Evolutionary conservation across 306 rosid genomes (phyloP), one percentile per base, ranked within the genome.

Genomic region (Leucaena leucocephala): DNA sequence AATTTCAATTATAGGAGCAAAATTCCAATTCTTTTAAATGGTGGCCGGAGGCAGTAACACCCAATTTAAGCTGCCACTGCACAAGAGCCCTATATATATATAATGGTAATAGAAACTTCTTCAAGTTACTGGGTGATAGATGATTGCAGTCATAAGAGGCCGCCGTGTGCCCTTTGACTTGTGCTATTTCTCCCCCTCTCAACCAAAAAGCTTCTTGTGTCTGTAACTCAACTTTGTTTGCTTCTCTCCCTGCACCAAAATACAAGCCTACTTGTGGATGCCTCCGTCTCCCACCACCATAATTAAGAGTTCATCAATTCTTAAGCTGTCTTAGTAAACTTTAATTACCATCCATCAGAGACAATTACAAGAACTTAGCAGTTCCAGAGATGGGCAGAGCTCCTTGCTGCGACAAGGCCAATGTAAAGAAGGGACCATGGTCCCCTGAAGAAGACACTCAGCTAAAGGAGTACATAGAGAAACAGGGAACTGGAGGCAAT

Each of bases 351-450:
- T 68, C 54, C 5, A 10, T 36, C 65, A 68, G 6, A 42, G 54
- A 16, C 36, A 68, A 68, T 43, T 68, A 10, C 33, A 68, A 68
- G 55, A 42, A n/a, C 9, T 44, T 21, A 2, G 34, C 12, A 77
- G 63, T 72, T 42, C 17, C 64, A 68, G 64, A 74, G 65, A 68
- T 92, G 98, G 98, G 98, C 0, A 92, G 98, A 75, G 92, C 97
- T 87, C 98, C 98, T 66, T 94, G 98, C 45, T 94, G 98, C 82
- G 98, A 94, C 81, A 94, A 94, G 87, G 89, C 91, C 38, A 91
- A 87, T 82, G 98, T 94, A 58, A 94, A 94, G 92, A 94, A 73
- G 81, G 98, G 98, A 6, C 98, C 98, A 76, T 94, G 98, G 98
- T 91, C 98, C 40, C 97, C 95, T 13, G 97, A 94, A 82, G 98